phyloP scores from a whole-genome alignment of 2,329 filamentous ascomycete genomes.

The Aspergillus ochraceus region DNA sequence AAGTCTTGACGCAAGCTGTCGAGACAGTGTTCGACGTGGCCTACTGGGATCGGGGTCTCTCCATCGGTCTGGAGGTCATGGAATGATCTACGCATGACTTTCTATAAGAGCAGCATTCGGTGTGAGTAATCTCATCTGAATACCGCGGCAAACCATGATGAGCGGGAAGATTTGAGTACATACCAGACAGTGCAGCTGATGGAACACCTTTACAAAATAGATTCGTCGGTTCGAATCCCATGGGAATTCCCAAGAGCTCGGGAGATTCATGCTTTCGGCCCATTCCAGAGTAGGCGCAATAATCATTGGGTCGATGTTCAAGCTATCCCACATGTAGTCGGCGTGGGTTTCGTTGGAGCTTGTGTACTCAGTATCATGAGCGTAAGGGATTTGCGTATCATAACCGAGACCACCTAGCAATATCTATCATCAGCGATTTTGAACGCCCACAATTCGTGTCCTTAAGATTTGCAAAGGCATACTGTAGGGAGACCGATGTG shows the following conservation, averaged over 20 bases:
- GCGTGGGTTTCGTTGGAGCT: constrained; percentile 3
- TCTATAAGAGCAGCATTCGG: background rate
- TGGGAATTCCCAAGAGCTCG: constrained; percentile 3
- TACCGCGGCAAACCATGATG: background rate
- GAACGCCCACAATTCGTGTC: background rate
- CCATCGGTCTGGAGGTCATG: background rate
- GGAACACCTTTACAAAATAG: constrained; percentile 8
- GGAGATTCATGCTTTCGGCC: constrained; percentile 1
- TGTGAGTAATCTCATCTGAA: background rate
- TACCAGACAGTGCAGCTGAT: constrained; percentile 10
- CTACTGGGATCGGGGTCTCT: background rate
- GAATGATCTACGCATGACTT: background rate
- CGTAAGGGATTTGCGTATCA: background rate
- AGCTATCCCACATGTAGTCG: constrained; percentile 4
- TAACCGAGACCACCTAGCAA: background rate
- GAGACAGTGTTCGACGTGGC: constrained; percentile 8
- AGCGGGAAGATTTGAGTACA: background rate
- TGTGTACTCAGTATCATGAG: constrained; percentile 3
- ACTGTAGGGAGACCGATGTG: background rate
- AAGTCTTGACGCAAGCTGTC: constrained; percentile 6
- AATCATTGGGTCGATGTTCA: constrained; percentile 3
- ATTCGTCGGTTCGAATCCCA: constrained; percentile 5
- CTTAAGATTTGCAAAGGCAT: background rate
- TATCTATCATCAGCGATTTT: background rate
- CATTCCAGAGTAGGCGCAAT: constrained; percentile 5